Evolutionary conservation across 139 green algal genomes (phyloP), one percentile per base, ranked within the genome.

Genomic region (Picochlorum sp.): DNA sequence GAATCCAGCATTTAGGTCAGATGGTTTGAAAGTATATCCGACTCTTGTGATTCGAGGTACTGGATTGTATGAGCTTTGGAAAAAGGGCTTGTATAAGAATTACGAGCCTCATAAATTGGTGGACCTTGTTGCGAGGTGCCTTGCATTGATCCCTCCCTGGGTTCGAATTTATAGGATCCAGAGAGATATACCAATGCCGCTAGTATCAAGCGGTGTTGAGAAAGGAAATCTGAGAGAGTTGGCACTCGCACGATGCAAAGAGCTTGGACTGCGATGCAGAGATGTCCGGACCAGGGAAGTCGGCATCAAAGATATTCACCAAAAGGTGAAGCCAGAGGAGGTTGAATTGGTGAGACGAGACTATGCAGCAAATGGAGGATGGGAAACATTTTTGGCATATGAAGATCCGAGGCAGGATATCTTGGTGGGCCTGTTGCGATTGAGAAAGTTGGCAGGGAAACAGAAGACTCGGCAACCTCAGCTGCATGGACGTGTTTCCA

Each of bases 1-100:
- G 55, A 96, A 91, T 67, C 92, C 92, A 0, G 87, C 81, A 57
- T 98, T 96, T 73, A 71, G 86, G 6, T 78, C 88, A 3, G 92
- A 97, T 63, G 92, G 92, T 14, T 81, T 98, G 16, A 97, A 98
- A 81, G 18, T 92, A n/a, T 90, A 91, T 63, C 85, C 84, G 31
- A 92, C 82, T 3, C 76, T 92, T 49, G 79, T 86, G 47, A 89
- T 87, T 57, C 58, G 80, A 62, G 86, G 92, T 58, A 98, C 92
- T 4, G 92, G 92, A 6, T 80, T 98, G 58, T 98, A 98, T 73
- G 92, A 98, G 83, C 85, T 98, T 31, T 98, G 92, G 92, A 97
- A 96, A 81, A 82, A 81, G 13, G 92, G 92, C 24, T 70, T 92
- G 62, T 98, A 95, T 83, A 72, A 75, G 24, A 96, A 96, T 77